Evolutionary conservation across 306 rosid species (phyloP).

Genomic region (Quercus cerris): DNA sequence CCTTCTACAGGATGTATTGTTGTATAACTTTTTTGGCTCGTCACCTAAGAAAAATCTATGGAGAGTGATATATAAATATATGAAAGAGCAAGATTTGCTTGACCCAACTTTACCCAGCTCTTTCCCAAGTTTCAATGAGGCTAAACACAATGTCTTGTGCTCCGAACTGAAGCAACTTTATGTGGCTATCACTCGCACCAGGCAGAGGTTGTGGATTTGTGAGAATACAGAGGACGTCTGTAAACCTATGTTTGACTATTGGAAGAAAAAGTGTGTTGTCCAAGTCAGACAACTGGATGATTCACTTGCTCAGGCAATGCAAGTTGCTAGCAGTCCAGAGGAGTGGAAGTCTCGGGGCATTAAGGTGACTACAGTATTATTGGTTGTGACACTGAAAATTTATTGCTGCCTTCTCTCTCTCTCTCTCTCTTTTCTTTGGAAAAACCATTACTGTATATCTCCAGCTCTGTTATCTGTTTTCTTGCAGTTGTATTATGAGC

Average conservation of each 20-base stretch:
- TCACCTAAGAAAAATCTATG: conserved; percentile 58
- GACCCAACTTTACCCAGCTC: conserved; percentile 23
- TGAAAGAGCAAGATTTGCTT: conserved; percentile 57
- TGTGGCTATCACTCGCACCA: conserved; percentile 74
- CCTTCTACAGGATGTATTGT: conserved; percentile 56
- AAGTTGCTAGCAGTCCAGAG: conserved; percentile 67
- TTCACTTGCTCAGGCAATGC: conserved; percentile 74
- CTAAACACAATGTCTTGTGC: conserved; percentile 66
- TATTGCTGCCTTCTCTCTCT: not conserved
- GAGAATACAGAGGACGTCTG: conserved; percentile 41
- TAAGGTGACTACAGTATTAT: conserved; percentile 39
- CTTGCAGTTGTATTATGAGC: conserved; percentile 55
- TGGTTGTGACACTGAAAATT: not conserved
- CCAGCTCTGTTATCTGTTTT: not conserved
- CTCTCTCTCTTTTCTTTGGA: not conserved
- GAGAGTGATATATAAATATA: conserved; percentile 68
- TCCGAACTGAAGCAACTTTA: conserved; percentile 72
- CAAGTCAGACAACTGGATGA: conserved; percentile 60
- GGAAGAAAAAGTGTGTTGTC: conserved; percentile 60
- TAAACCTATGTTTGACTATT: conserved; percentile 64
- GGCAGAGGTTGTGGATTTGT: conserved; percentile 75
- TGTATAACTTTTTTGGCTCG: conserved; percentile 68
- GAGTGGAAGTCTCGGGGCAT: conserved; percentile 78
- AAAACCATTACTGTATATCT: not conserved
- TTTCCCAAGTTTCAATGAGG: conserved; percentile 37